Base-by-base conservation (phyloP, 352 stramenopile genomes). In the Pythium periplocum region DNA sequence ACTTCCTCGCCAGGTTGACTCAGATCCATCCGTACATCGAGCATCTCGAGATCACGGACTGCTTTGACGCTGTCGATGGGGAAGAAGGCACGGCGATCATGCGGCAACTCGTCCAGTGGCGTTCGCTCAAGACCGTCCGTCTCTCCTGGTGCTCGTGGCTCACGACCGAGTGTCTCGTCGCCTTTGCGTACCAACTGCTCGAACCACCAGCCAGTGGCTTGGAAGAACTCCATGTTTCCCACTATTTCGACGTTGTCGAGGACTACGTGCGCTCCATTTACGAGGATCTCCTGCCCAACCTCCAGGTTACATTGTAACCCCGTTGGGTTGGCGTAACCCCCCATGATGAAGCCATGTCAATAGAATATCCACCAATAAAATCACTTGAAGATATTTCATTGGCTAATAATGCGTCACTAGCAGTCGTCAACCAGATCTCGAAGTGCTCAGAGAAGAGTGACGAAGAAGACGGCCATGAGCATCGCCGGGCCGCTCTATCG, bases 81-180 rank as follows among this genome's bases (percentile, higher is more conserved):
- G 66, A 71, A 34, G 61, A 75, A 32, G 72, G 73, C 42, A 63
- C 64, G 8, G 65, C 64, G 33, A 47, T 88, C n/a, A 54, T 91
- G 12, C 61, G 68, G 43, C 62, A 83, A 33, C 51, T 91, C 11
- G 62, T 75, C 17, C 66, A 61, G 39, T 87, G 68, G 53, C 74
- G 75, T 17, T 57, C 60, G 9, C 74, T 91, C 41, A 83, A 81
- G 64, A 76, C 74, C 42, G 55, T 91, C 46, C 73, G 77, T 38
- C 77, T 91, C 39, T 86, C 80, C n/a, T 91, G 80, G 80, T 91
- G 80, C 64, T 81, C 74, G 57, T 91, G 80, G 80, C 71, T 91
- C 49, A 86, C 78, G 31, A 91, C 78, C 30, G 78, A 91, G 55
- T 72, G 82, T 35, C 75, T 91, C 30, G 72, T 87, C 10, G 73